Percentiles rank a stretch among this genome's conserved stretches.
These are phyloP conservation scores for Fusarium bactridioides DNA, from an alignment of 2,329 filamentous ascomycete species.

Conservation along the genomic window DNA sequence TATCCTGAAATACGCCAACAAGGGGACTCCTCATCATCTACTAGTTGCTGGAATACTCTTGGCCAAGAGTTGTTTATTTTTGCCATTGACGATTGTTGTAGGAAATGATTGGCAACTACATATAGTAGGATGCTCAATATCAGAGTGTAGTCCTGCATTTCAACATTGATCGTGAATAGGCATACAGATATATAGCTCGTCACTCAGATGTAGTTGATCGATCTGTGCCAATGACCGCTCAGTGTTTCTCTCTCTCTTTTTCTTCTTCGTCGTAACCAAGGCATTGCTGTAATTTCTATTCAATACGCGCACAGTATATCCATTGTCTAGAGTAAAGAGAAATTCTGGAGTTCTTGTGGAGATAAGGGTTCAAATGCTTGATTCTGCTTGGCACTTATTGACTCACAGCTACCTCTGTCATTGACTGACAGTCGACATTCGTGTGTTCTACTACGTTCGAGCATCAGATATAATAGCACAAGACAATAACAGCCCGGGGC, in stretches of 20 bases:
- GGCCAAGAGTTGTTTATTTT: conserved; percentile 13
- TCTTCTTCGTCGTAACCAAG: background rate
- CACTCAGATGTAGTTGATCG: background rate
- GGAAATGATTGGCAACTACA: background rate
- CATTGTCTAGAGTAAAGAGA: background rate
- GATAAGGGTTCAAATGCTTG: conserved; percentile 27
- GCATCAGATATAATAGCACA: conserved; percentile 26
- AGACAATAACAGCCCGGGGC: conserved; percentile 10
- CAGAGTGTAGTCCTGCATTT: background rate
- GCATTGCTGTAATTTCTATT: conserved; percentile 6
- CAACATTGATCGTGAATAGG: background rate
- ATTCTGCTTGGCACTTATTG: conserved; percentile 14
- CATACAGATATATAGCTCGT: background rate
- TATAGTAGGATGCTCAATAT: background rate
- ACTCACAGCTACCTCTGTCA: background rate
- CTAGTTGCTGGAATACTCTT: background rate
- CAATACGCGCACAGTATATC: conserved; percentile 9
- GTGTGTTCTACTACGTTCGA: conserved; percentile 9
- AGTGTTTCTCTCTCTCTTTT: background rate
- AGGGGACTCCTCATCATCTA: background rate
- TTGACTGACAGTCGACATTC: background rate
- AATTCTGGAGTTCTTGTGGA: conserved; percentile 20
- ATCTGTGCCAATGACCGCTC: background rate
- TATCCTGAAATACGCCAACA: background rate
- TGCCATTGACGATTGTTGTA: background rate